Base-by-base conservation (phyloP, 306 rosid genomes). In the Prunus salicina region DNA sequence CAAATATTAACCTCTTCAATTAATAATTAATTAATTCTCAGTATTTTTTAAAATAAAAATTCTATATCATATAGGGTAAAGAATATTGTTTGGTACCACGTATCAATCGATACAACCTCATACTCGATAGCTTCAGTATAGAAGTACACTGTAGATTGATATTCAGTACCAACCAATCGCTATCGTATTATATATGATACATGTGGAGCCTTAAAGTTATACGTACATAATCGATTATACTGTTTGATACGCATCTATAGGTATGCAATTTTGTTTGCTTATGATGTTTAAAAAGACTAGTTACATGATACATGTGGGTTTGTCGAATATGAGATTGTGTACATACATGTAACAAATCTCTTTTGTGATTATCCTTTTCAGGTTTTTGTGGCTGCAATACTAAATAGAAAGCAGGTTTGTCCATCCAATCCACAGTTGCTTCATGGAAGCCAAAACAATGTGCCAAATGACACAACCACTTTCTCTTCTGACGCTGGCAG, bases 361-460 rank as follows among this genome's bases (percentile, higher is more conserved):
- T 7, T 30, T 27, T 83, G 12, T 71, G 2, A 32, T 46, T 64
- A 22, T 55, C 63, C 12, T n/a, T 11, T 75, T 71, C 84, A 94
- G 98, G 99, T 95, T 34, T 82, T 96, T 86, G 99, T 96, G 68
- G 98, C 97, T 79, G 96, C 99, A 63, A 72, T 88, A 50, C 73
- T 75, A 49, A 96, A 96, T 69, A 91, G 99, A 82, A 96, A 89
- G 74, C 90, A 76, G 69, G 78, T 45, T 47, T 71, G 72, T 81
- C 90, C 97, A 65, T 85, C 98, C 16, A 86, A 86, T 76, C 86
- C 82, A 34, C 88, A 88, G 69, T 85, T 86, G 86, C 88, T 87
- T 80, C 88, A 88, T 60, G 91, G 90, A 78, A 80, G 67, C 85
- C 90, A 86, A 70, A 78, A 43, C 83, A 73, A 75, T 50, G 43